Conservation (phyloP, 805 yeast species). For the Saccharomycopsis fermentans region DNA sequence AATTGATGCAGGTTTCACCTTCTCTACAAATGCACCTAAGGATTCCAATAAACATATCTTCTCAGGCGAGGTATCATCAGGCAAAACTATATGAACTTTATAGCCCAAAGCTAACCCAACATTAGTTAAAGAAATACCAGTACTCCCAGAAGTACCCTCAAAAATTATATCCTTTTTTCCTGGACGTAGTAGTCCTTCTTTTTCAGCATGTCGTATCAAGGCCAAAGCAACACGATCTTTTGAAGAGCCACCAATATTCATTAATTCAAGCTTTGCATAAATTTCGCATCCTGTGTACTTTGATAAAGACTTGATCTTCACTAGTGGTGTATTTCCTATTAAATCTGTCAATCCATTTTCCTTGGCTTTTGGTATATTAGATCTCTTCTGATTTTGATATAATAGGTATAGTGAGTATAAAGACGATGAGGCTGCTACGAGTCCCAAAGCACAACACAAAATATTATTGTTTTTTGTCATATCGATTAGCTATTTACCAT, state of each 20-base stretch:
- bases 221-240: conserved; percentile 90
- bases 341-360: conserved; percentile 60
- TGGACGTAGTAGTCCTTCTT: conserved; percentile 45
- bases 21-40: conserved; percentile 74
- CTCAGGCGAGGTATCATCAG: conserved; percentile 86
- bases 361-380: conserved; percentile 3
- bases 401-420: not conserved
- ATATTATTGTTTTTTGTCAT: not conserved
- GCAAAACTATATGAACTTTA: conserved; percentile 84
- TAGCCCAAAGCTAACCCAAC: conserved; percentile 86
- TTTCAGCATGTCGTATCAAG: conserved; percentile 62
- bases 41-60: conserved; percentile 61
- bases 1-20: conserved; percentile 89
- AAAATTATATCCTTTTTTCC: conserved; percentile 62
- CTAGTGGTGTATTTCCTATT: conserved; percentile 86
- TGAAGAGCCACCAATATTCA: conserved; percentile 93
- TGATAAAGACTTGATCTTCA: conserved; percentile 62
- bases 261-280: conserved; percentile 76
- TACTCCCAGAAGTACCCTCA: conserved; percentile 96
- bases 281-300: conserved; percentile 68
- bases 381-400: not conserved
- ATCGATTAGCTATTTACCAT: not conserved
- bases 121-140: conserved; percentile 89
- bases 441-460: not conserved
- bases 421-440: conserved; percentile 1